phyloP scores from a whole-genome alignment of 2,329 filamentous ascomycete species.

The Aspergillus quadricinctus region DNA sequence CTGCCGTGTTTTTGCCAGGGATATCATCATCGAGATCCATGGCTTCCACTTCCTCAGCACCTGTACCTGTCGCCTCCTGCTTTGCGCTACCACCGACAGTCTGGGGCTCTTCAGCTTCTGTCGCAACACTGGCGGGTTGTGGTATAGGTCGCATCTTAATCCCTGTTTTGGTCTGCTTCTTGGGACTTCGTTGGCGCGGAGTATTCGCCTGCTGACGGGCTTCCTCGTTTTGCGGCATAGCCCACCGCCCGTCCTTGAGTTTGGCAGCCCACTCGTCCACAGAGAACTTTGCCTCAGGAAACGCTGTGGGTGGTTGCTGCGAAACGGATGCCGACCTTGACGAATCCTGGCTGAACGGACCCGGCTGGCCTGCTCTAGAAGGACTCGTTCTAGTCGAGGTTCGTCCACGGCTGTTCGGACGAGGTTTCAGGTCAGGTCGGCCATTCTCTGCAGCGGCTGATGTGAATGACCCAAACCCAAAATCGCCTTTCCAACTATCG shows the following conservation, averaged over 20 bases:
- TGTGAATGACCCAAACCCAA: slow-evolving; percentile 35
- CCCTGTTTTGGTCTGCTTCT: slow-evolving; percentile 27
- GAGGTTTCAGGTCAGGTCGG: slow-evolving; percentile 14
- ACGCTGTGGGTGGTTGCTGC: slow-evolving; percentile 27
- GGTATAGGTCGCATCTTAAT: slow-evolving; percentile 26
- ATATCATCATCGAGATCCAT: slow-evolving; percentile 46
- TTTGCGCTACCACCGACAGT: slow-evolving; percentile 23
- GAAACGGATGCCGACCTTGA: slow-evolving; percentile 12
- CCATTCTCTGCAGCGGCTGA: slow-evolving; percentile 24
- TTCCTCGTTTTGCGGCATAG: slow-evolving; percentile 26
- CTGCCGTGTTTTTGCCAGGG: slow-evolving; percentile 13
- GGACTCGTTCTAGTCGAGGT: slow-evolving; percentile 18
- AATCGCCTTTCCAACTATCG: slow-evolving; percentile 37
- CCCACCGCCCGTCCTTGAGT: slow-evolving; percentile 32
- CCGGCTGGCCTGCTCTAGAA: slow-evolving; percentile 13
- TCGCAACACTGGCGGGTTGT: slow-evolving; percentile 33
- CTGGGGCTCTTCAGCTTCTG: slow-evolving; percentile 37
- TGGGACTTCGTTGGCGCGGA: slow-evolving; percentile 29
- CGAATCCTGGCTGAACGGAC: slow-evolving; percentile 17
- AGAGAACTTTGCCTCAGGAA: slow-evolving; percentile 33
- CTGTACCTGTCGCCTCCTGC: slow-evolving; percentile 12
- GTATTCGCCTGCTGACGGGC: slow-evolving; percentile 22
- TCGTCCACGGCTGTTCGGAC: slow-evolving; percentile 17
- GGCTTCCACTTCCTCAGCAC: slow-evolving; percentile 30
- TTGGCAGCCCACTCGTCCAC: slow-evolving; percentile 37